Evolutionary conservation across 2,329 filamentous ascomycete genomes (phyloP).

Genomic region (Trichoderma sp.): DNA sequence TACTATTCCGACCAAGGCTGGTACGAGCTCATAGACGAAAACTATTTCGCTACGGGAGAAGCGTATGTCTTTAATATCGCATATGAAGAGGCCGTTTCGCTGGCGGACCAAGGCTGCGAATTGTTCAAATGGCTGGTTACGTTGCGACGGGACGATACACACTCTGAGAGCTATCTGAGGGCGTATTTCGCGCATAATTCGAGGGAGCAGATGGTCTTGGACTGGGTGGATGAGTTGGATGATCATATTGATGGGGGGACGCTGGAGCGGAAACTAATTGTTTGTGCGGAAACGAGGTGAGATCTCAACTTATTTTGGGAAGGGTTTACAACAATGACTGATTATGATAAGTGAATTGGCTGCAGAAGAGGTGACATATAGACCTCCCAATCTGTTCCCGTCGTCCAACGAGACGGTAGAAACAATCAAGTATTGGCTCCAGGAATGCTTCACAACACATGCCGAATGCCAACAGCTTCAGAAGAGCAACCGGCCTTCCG

Average conservation of each 20-base stretch:
- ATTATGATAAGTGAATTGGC: background rate
- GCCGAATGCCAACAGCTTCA: background rate
- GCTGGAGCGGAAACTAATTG: background rate
- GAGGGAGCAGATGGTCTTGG: slow-evolving; percentile 4
- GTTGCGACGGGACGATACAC: slow-evolving; percentile 3
- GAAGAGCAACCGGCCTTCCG: background rate
- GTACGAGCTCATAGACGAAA: slow-evolving; percentile 7
- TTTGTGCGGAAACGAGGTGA: background rate
- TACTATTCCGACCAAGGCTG: slow-evolving; percentile 5
- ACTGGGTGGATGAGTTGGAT: slow-evolving; percentile 6
- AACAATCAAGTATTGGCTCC: background rate
- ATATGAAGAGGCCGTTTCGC: background rate
- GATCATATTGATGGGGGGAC: slow-evolving; percentile 9
- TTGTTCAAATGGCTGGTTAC: background rate
- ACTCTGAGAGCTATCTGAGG: background rate
- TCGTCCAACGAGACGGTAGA: background rate
- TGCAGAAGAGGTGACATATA: background rate
- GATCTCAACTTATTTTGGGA: background rate
- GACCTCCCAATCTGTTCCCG: background rate
- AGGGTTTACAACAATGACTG: background rate
- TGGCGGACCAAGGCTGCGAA: slow-evolving; percentile 1
- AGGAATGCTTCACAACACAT: background rate
- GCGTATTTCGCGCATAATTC: slow-evolving; percentile 11
- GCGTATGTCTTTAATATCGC: slow-evolving; percentile 5
- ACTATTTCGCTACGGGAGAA: slow-evolving; percentile 10